Evolutionary conservation across 805 yeast species (phyloP).

Genomic region (Vanderwaltozyma yarrowii): DNA sequence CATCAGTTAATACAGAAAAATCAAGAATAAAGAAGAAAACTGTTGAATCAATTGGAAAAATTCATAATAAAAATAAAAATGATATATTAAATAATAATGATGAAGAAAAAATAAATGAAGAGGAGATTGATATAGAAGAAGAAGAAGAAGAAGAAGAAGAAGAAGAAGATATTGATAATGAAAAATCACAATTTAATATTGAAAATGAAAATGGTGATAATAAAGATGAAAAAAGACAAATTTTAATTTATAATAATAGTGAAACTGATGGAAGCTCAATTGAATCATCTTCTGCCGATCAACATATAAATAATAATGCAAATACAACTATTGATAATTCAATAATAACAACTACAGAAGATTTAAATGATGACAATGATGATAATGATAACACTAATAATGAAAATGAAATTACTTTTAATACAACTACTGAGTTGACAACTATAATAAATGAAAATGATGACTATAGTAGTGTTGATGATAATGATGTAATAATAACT

Average conservation of each 20-base stretch:
- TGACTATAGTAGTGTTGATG: neutral
- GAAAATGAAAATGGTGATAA: slow-evolving; percentile 4
- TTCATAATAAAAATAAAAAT: slow-evolving; percentile 4
- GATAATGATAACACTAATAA: too few species aligned
- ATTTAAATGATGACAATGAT: neutral
- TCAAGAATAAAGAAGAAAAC: slow-evolving; percentile 1
- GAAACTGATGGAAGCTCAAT: slow-evolving; percentile 25
- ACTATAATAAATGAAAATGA: neutral
- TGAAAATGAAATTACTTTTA: too few species aligned
- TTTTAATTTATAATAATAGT: slow-evolving; percentile 14
- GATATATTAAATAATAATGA: too few species aligned
- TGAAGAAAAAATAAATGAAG: too few species aligned
- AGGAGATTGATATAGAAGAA: too few species aligned
- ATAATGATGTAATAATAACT: neutral
- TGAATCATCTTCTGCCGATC: slow-evolving; percentile 4
- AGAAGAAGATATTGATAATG: slow-evolving; percentile 11
- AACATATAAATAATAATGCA: too few species aligned
- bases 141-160: slow-evolving; percentile 9
- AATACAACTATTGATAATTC: neutral
- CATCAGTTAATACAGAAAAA: neutral
- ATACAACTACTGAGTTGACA: neutral
- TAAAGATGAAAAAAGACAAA: slow-evolving; percentile 14
- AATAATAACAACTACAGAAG: neutral
- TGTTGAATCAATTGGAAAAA: slow-evolving; percentile 1
- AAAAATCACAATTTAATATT: too few species aligned